A percentile compares a stretch with the other conserved stretches of the same genome.
These are phyloP conservation scores for Marvania coccoides DNA, from an alignment of 139 green algal species.

Conservation along the genomic window DNA sequence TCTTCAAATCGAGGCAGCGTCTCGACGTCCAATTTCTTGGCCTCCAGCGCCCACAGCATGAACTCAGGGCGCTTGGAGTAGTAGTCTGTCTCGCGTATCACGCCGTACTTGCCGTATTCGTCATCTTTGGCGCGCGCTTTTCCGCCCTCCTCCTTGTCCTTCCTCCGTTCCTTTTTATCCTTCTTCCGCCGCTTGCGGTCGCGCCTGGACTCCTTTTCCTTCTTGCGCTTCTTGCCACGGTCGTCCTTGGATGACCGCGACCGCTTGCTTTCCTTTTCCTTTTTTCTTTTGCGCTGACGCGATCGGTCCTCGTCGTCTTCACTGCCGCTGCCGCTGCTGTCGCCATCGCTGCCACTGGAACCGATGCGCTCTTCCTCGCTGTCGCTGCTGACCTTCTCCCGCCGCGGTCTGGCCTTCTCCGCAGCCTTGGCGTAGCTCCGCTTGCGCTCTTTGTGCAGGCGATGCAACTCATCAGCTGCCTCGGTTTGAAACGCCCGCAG, in stretches of 20 bases:
- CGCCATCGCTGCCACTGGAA: not conserved
- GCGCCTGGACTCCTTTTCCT: not conserved
- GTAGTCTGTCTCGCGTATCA: slow-evolving; percentile 63
- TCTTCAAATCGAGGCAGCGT: slow-evolving; percentile 58
- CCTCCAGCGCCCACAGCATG: slow-evolving; percentile 64
- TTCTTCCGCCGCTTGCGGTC: not conserved
- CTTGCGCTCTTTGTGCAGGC: slow-evolving; percentile 17
- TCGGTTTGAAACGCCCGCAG: slow-evolving; percentile 29
- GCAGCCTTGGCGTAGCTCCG: not conserved
- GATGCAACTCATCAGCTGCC: slow-evolving; percentile 4
- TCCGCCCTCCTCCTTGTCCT: not conserved
- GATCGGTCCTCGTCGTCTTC: not conserved
- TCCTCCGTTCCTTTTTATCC: not conserved
- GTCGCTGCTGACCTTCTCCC: not conserved
- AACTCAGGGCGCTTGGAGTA: slow-evolving; percentile 72
- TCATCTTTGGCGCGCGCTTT: not conserved
- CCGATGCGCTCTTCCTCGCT: not conserved
- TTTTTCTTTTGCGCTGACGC: slow-evolving; percentile 3
- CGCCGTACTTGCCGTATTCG: slow-evolving; percentile 72
- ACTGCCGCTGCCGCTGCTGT: not conserved
- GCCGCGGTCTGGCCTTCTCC: slow-evolving; percentile 3
- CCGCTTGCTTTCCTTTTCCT: not conserved
- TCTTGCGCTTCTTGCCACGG: not conserved
- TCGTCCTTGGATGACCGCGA: not conserved
- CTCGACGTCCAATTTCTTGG: slow-evolving; percentile 70